A percentile compares a stretch with the other conserved stretches of the same genome.
phyloP scores from a whole-genome alignment of 257 asterid species.

The Mitragyna speciosa region DNA sequence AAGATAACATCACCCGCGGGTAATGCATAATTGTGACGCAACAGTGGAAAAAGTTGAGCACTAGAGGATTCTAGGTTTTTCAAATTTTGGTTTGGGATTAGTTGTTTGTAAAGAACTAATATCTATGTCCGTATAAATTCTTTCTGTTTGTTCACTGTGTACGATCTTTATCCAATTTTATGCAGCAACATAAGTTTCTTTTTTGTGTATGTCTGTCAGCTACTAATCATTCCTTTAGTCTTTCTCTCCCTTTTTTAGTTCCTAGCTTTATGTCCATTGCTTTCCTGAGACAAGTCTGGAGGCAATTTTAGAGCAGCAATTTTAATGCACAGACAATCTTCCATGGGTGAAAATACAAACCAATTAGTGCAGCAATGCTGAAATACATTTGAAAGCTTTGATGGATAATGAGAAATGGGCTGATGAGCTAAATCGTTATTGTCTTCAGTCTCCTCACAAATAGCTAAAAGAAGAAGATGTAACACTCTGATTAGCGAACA shows the following conservation, averaged over 20 bases:
- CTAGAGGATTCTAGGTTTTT: constrained; percentile 7
- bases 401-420: no score
- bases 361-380: background rate
- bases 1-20: background rate
- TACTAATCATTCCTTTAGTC: background rate
- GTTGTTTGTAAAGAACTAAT: background rate
- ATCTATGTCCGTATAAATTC: background rate
- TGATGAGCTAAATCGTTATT: background rate
- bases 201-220: background rate
- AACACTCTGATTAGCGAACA: background rate
- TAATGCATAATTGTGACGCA: background rate
- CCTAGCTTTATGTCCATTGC: background rate
- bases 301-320: no score
- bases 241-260: background rate
- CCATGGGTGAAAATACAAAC: background rate
- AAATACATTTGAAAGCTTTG: background rate
- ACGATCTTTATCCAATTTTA: background rate
- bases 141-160: constrained; percentile 2
- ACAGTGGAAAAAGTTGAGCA: constrained; percentile 8
- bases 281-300: background rate
- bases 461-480: no score
- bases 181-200: background rate
- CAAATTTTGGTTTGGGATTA: constrained; percentile 11
- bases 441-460: background rate
- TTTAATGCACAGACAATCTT: no score